Conservation (phyloP, 2,329 filamentous ascomycete genomes). For the Beauveria varroae region DNA sequence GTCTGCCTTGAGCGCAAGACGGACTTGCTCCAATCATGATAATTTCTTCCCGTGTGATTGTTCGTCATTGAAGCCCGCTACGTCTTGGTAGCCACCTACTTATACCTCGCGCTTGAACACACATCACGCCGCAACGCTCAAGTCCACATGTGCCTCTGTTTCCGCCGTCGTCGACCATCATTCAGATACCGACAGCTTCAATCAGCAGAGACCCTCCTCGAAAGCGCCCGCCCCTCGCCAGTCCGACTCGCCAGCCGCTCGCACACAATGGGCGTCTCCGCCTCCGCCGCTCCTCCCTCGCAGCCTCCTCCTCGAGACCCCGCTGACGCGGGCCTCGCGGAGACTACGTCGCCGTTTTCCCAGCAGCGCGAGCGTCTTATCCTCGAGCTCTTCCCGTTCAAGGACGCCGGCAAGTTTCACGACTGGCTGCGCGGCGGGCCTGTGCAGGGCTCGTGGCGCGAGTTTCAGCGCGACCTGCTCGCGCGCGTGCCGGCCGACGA, state of each 20-base stretch:
- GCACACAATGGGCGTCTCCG: conserved; percentile 1
- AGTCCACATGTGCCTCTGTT: conserved; percentile 3
- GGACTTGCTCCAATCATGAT: background rate
- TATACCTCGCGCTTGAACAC: background rate
- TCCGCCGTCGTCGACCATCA: background rate
- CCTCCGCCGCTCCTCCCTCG: background rate
- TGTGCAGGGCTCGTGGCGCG: conserved; percentile 29
- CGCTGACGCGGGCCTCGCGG: background rate
- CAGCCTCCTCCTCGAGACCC: background rate
- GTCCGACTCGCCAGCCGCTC: background rate
- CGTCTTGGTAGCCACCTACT: background rate
- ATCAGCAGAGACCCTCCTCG: background rate
- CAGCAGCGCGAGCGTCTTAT: conserved; percentile 31
- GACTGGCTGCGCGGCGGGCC: conserved; percentile 26
- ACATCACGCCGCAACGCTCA: too few species aligned
- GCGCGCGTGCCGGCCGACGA: conserved; percentile 12
- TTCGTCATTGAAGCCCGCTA: background rate
- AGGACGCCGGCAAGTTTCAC: conserved; percentile 24
- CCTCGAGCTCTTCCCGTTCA: conserved; percentile 32
- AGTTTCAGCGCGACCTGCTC: conserved; percentile 28
- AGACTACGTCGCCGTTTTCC: conserved; percentile 14
- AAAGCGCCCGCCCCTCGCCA: background rate
- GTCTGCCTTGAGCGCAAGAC: background rate
- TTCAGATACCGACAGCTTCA: background rate
- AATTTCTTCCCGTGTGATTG: too few species aligned